Percentiles rank a stretch among this genome's conserved stretches.
These are phyloP conservation scores for Licmophora abbreviata DNA, from an alignment of 108 stramenopile genomes.

Conservation along the genomic window DNA sequence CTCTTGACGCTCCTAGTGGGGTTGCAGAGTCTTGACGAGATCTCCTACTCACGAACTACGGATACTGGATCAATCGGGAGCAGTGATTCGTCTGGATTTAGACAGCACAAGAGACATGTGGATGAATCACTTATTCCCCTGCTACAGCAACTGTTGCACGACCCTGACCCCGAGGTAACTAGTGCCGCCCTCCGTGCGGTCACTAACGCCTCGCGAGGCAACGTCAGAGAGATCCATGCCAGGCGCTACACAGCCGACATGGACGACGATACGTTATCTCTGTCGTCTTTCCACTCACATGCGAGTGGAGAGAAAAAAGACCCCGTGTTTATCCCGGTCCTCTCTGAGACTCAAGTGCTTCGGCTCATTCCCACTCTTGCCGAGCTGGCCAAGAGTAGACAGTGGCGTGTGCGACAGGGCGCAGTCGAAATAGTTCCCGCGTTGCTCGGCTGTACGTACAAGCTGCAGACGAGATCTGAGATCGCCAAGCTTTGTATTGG, in stretches of 20 bases:
- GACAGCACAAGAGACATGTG: constrained; percentile 68
- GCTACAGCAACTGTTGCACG: constrained; percentile 77
- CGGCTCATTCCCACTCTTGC: constrained; percentile 78
- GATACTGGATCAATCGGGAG: too few relatives aligned
- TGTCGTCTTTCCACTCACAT: constrained; percentile 61
- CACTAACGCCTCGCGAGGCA: constrained; percentile 77
- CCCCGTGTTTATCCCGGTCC: constrained; percentile 79
- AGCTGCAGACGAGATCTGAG: constrained; percentile 70
- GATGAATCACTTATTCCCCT: constrained; percentile 80
- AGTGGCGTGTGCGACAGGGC: constrained; percentile 85
- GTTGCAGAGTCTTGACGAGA: constrained; percentile 36
- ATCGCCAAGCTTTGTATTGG: constrained; percentile 70
- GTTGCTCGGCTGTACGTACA: constrained; percentile 73
- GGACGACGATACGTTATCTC: constrained; percentile 62
- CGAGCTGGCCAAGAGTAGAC: constrained; percentile 68
- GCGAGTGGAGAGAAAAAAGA: constrained; percentile 44
- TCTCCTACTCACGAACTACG: constrained; percentile 10
- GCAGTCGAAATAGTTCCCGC: constrained; percentile 91
- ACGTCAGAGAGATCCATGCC: constrained; percentile 28
- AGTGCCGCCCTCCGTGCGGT: constrained; percentile 85
- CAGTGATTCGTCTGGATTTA: constrained; percentile 8
- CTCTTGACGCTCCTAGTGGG: constrained; percentile 74
- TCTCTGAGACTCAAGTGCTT: constrained; percentile 77
- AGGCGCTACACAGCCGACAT: constrained; percentile 21
- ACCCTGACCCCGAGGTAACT: constrained; percentile 78